Percentiles rank a stretch among this genome's conserved stretches.
Conservation (phyloP, 192 early-diverging fungal species). For the Coemansia sp. region DNA sequence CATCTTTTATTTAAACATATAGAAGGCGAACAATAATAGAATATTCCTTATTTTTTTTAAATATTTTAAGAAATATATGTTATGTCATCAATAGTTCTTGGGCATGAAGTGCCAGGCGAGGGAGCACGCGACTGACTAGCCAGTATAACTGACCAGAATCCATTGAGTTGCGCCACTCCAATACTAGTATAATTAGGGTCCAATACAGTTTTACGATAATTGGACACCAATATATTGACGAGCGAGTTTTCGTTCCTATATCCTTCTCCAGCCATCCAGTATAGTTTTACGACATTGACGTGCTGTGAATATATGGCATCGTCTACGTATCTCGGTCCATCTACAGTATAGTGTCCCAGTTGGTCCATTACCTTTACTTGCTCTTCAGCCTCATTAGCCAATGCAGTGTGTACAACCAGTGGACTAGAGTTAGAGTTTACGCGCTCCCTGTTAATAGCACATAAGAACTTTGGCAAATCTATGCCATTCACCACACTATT, state of each 20-base stretch:
- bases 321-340: constrained; percentile 47
- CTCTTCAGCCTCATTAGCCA: constrained; percentile 35
- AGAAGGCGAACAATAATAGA: background rate
- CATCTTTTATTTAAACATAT: background rate
- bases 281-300: constrained; percentile 33
- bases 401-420: constrained; percentile 32
- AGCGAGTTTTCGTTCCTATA: constrained; percentile 11
- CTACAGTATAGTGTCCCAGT: constrained; percentile 41
- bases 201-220: constrained; percentile 19
- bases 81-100: constrained; percentile 28
- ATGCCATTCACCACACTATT: constrained; percentile 24
- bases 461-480: constrained; percentile 42
- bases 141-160: constrained; percentile 55
- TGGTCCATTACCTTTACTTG: constrained; percentile 41
- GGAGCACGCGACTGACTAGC: constrained; percentile 24
- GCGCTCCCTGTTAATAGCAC: constrained; percentile 34
- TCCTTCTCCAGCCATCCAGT: constrained; percentile 50
- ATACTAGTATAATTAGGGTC: constrained; percentile 37
- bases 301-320: constrained; percentile 32
- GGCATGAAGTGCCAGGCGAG: constrained; percentile 18
- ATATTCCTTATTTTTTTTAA: background rate
- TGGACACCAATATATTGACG: constrained; percentile 27
- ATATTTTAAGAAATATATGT: constrained; percentile 23
- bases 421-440: background rate
- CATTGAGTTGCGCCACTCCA: constrained; percentile 47